These are phyloP conservation scores for Orbilia brochopaga DNA, from an alignment of 2,329 filamentous ascomycete genomes.

Conservation along the genomic window DNA sequence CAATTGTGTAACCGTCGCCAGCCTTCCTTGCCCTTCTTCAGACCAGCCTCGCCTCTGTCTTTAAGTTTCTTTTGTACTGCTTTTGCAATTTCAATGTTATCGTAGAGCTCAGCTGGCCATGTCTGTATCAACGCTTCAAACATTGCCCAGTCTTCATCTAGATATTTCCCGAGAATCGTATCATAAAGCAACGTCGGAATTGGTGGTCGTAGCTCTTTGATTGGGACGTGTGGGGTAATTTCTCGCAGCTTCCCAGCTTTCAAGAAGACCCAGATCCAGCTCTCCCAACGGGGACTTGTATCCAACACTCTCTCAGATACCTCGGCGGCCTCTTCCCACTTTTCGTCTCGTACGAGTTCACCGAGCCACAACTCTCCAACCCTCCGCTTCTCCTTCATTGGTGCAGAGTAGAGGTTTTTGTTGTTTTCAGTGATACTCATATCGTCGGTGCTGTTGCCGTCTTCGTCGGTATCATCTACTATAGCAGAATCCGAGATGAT, in stretches of 20 bases:
- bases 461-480: slow-evolving; percentile 65
- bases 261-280: slow-evolving; percentile 93
- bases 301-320: slow-evolving; percentile 82
- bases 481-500: slow-evolving; percentile 61
- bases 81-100: slow-evolving; percentile 70
- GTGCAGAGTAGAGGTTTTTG: slow-evolving; percentile 66
- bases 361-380: slow-evolving; percentile 94
- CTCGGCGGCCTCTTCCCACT: slow-evolving; percentile 79
- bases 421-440: slow-evolving; percentile 49
- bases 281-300: slow-evolving; percentile 84
- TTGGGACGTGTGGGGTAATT: slow-evolving; percentile 82
- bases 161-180: slow-evolving; percentile 85
- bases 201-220: slow-evolving; percentile 75
- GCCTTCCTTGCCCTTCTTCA: slow-evolving; percentile 76
- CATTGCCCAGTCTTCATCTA: slow-evolving; percentile 74
- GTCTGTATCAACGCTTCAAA: slow-evolving; percentile 79
- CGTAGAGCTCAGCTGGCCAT: slow-evolving; percentile 67
- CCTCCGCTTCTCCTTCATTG: slow-evolving; percentile 84
- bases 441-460: slow-evolving; percentile 66
- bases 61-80: slow-evolving; percentile 82
- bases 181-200: slow-evolving; percentile 85
- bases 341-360: slow-evolving; percentile 74
- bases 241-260: slow-evolving; percentile 86
- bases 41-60: slow-evolving; percentile 75
- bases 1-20: slow-evolving; percentile 90